These are phyloP conservation scores for Fonsecaea pedrosoi DNA, from an alignment of 2,329 filamentous ascomycete species.

Conservation along the genomic window DNA sequence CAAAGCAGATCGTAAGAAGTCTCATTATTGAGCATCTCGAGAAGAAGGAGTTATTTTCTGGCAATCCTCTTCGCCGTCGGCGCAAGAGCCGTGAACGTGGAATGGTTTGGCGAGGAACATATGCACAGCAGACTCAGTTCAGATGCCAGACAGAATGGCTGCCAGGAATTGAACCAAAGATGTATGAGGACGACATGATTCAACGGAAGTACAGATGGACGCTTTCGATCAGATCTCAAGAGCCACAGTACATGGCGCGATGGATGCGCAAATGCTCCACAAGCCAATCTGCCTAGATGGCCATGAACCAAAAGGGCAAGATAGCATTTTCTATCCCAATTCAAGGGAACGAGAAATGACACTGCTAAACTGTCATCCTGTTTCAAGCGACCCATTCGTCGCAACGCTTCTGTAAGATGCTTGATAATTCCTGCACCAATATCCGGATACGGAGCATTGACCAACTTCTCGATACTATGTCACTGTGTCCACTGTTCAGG, in stretches of 20 bases:
- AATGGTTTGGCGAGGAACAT: neutral
- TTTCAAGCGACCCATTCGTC: neutral
- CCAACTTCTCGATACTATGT: neutral
- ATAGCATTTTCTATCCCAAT: neutral
- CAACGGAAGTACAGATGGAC: neutral
- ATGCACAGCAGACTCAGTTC: neutral
- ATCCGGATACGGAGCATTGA: neutral
- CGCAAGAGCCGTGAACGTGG: neutral
- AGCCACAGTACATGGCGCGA: neutral
- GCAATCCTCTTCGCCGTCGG: neutral
- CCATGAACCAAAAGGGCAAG: neutral
- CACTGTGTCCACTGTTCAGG: neutral
- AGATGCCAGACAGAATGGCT: neutral
- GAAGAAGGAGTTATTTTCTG: neutral
- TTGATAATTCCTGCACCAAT: neutral
- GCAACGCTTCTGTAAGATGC: neutral
- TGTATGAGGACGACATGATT: neutral
- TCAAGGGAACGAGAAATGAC: neutral
- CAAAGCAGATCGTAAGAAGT: constrained; percentile 11
- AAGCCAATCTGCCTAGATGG: neutral
- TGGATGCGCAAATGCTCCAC: neutral
- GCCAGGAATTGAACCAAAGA: neutral
- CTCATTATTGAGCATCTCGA: neutral
- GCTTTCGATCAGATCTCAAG: neutral
- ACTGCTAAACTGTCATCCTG: neutral